Conservation (phyloP, 768 basidiomycete genomes). For the Sarcodon aspratus region DNA sequence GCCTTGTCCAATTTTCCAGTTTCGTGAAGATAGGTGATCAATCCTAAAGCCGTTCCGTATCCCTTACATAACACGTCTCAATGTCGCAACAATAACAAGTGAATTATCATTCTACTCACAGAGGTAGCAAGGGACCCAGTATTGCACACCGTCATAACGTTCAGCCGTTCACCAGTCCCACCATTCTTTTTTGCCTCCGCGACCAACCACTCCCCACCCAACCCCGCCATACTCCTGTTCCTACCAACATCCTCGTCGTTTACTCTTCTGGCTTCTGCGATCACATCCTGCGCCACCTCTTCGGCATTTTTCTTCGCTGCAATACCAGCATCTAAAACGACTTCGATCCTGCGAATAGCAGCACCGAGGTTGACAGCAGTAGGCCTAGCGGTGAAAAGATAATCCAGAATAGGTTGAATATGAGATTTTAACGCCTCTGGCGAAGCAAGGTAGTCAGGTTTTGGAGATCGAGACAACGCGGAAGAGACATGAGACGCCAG, state of each 20-base stretch:
- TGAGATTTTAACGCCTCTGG: constrained; percentile 38
- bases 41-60: constrained; percentile 89
- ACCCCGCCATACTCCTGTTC: constrained; percentile 75
- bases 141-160: constrained; percentile 91
- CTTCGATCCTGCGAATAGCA: constrained; percentile 63
- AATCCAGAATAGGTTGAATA: constrained; percentile 50
- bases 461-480: constrained; percentile 32
- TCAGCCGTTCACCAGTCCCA: constrained; percentile 38
- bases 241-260: constrained; percentile 81
- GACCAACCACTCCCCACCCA: constrained; percentile 81
- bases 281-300: constrained; percentile 39
- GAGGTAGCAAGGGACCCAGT: constrained; percentile 96
- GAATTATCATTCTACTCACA: constrained; percentile 27
- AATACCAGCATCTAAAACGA: constrained; percentile 26
- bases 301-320: constrained; percentile 30
- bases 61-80: constrained; percentile 39
- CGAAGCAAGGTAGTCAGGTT: constrained; percentile 46
- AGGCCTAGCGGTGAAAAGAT: constrained; percentile 80
- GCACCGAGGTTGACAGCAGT: constrained; percentile 94
- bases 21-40: constrained; percentile 86
- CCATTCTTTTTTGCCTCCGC: constrained; percentile 31
- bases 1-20: constrained; percentile 67
- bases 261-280: constrained; percentile 64
- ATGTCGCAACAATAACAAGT: no score
- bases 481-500: constrained; percentile 54